phyloP scores from a whole-genome alignment of 495 filamentous ascomycete species.

The Apodospora peruviana region DNA sequence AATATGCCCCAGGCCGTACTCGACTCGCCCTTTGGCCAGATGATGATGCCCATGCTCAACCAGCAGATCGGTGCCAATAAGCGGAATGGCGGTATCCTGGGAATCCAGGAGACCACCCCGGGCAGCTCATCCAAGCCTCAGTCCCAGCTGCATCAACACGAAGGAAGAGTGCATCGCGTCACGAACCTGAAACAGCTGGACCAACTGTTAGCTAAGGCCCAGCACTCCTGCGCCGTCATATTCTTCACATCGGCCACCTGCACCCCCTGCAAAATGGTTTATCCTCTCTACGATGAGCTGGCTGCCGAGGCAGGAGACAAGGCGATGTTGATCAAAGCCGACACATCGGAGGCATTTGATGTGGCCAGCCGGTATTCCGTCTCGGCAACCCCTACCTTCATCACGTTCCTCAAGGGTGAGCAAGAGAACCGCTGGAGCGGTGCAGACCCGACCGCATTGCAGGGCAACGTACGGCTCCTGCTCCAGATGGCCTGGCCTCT shows the following conservation, averaged over 20 bases:
- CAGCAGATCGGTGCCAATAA: conserved; percentile 65
- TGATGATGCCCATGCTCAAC: conserved; percentile 80
- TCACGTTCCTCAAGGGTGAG: conserved; percentile 73
- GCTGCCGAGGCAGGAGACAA: conserved; percentile 67
- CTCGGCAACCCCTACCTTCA: conserved; percentile 81
- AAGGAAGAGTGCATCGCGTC: conserved; percentile 28
- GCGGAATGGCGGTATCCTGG: conserved; percentile 42
- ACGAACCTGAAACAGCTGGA: conserved; percentile 53
- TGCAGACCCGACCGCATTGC: conserved; percentile 61
- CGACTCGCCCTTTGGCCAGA: conserved; percentile 84
- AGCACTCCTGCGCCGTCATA: conserved; percentile 67
- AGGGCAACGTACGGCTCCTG: conserved; percentile 66
- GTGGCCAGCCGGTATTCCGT: conserved; percentile 63
- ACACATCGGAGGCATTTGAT: conserved; percentile 62
- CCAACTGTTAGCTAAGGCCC: conserved; percentile 50
- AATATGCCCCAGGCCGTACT: conserved; percentile 82
- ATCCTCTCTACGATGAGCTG: conserved; percentile 77
- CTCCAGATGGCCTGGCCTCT: conserved; percentile 70
- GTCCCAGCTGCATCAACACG: conserved; percentile 21
- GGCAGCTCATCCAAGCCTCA: conserved; percentile 28
- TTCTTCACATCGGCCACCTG: conserved; percentile 93
- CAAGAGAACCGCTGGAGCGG: conserved; percentile 78
- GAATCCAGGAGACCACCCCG: conserved; percentile 35
- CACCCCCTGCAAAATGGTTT: conserved; percentile 75
- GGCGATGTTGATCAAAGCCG: conserved; percentile 76